A percentile compares a stretch with the other conserved stretches of the same genome.
Conservation (phyloP, 2,329 filamentous ascomycete genomes). For the Botrytis pseudocinerea region DNA sequence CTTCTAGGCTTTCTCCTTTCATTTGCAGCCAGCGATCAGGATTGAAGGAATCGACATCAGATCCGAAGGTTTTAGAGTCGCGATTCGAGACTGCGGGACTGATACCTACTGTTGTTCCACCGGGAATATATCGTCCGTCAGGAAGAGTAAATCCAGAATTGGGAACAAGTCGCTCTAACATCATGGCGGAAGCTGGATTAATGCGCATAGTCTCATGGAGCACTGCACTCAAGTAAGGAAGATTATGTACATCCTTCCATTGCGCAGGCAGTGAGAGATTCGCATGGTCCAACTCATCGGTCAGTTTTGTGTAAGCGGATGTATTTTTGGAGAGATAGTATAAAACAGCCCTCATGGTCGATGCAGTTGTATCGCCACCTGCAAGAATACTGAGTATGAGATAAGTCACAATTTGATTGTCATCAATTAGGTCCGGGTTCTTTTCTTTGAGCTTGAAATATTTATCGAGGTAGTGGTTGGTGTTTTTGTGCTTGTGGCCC, state of each 20-base stretch:
- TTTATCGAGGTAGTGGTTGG: background rate
- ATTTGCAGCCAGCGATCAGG: conserved; percentile 53
- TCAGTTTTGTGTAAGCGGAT: background rate
- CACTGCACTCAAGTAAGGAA: conserved; percentile 9
- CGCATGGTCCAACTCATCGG: background rate
- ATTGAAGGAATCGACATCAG: conserved; percentile 59
- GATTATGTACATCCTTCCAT: conserved; percentile 9
- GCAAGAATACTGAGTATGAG: background rate
- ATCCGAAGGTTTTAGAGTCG: conserved; percentile 56
- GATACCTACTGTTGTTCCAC: conserved; percentile 52
- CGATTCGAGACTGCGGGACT: conserved; percentile 52
- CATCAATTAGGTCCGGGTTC: background rate
- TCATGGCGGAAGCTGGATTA: background rate
- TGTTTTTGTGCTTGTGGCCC: background rate
- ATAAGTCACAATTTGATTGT: conserved; percentile 6
- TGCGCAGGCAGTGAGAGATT: background rate
- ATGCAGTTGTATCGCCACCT: background rate
- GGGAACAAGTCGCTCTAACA: conserved; percentile 2
- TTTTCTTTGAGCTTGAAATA: conserved; percentile 5
- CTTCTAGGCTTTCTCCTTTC: background rate
- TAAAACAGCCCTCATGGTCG: background rate
- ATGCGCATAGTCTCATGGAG: conserved; percentile 9
- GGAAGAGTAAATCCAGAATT: conserved; percentile 21
- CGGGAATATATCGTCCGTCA: conserved; percentile 45
- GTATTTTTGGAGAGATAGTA: conserved; percentile 11